These are phyloP conservation scores for Blastocrithidia nonstop DNA, from an alignment of 208 protist species.

Conservation along the genomic window DNA sequence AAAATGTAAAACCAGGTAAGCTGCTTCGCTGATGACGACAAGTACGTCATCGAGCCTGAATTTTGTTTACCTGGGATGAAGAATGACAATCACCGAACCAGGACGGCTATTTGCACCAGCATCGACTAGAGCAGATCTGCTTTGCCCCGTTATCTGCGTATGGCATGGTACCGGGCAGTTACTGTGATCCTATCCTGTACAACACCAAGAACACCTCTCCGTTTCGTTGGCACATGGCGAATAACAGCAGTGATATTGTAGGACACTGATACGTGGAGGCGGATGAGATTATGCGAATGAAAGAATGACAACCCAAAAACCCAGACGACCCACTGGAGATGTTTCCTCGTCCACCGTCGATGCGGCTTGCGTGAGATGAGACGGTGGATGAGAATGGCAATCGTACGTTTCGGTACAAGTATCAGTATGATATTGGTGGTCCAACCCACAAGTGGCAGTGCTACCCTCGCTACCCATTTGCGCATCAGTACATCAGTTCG, in stretches of 20 bases:
- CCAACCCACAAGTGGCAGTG: slow-evolving; percentile 79
- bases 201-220: slow-evolving; percentile 85
- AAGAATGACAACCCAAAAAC: slow-evolving; percentile 84
- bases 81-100: slow-evolving; percentile 55
- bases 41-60: slow-evolving; percentile 72
- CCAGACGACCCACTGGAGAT: slow-evolving; percentile 78
- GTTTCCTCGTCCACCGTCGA: slow-evolving; percentile 77
- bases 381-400: slow-evolving; percentile 81
- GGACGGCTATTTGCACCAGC: slow-evolving; percentile 78
- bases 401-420: slow-evolving; percentile 83
- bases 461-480: slow-evolving; percentile 81
- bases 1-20: slow-evolving; percentile 73
- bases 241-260: slow-evolving; percentile 66
- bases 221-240: slow-evolving; percentile 79
- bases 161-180: slow-evolving; percentile 79
- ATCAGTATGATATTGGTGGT: slow-evolving; percentile 79
- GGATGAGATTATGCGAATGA: slow-evolving; percentile 76
- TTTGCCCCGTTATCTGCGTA: slow-evolving; percentile 77
- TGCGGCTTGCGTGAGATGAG: slow-evolving; percentile 77
- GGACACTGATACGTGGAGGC: slow-evolving; percentile 86
- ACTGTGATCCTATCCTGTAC: slow-evolving; percentile 83
- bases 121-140: slow-evolving; percentile 80
- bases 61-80: slow-evolving; percentile 77
- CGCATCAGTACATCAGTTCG: slow-evolving; percentile 61
- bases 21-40: slow-evolving; percentile 75